Evolutionary conservation across 495 filamentous ascomycete species (phyloP), one percentile per base, ranked within the genome.

Genomic region (Hypoxylon rickii): DNA sequence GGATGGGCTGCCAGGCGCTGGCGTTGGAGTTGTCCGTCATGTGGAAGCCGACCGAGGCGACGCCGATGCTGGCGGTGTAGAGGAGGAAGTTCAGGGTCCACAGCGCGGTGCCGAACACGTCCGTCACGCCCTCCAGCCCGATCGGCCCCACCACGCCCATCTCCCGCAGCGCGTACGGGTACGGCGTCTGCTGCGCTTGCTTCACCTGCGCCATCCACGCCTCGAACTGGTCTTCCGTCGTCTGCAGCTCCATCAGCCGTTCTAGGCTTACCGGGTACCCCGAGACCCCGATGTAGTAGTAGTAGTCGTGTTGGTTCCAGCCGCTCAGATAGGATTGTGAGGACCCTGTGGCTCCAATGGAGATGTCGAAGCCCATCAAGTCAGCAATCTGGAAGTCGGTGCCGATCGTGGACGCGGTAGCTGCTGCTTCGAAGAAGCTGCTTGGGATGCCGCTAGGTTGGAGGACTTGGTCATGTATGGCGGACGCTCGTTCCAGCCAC

Each of bases 231-330:
- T 45, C 54, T 15, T 68, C 65, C 7, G 68, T 73, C 33, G 53
- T 64, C 21, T 48, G 46, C 7, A 73, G 55, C 21, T 68, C 18
- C 48, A 66, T 54, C 7, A 75, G 65, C 12, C 54, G 50, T 12
- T 68, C 48, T 0, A 75, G 51, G 2, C 61, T 66, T 1, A 75
- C 21, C 0, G 55, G 45, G 19, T 50, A 55, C 1, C 31, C 37
- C 0, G 71, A 61, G 0, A 72, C 69, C 47, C 58, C 64, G 41
- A 75, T 60, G 58, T 67, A 73, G 48, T 75, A 72, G 61, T 67
- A 75, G 55, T 73, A 75, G 50, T 75, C 69, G 48, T 75, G 71
- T 44, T 75, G 71, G 50, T 75, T 72, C 70, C 67, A 75, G 3
- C 24, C 44, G 38, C 46, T 44, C 7, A 72, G 55, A 29, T 58